Evolutionary conservation across 2,329 filamentous ascomycete species (phyloP), one percentile per base, ranked within the genome.

Genomic region (Xylariaceae sp.): DNA sequence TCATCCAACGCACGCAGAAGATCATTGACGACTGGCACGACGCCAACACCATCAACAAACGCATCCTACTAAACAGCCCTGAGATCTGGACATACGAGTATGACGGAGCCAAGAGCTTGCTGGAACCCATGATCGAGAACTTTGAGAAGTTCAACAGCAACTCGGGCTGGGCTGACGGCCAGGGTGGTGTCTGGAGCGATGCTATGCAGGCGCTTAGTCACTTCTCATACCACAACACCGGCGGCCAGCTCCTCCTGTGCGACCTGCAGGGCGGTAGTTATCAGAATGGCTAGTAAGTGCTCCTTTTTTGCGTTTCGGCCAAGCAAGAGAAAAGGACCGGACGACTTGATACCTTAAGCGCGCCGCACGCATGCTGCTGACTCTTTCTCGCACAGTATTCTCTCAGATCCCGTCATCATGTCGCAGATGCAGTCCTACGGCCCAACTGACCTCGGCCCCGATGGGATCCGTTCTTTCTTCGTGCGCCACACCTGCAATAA

Each of bases 121-220:
- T 49, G 20, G 67, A 71, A 52, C 67, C 68, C 1, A 68, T 68
- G 52, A 70, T 71, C 40, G 45, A 64, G 14, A 66, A 69, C 50
- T 71, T 69, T 52, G 55, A 67, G 47, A 71, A 70, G 55, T 71
- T 69, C 59, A 72, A 71, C 55, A 72, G 67, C 61, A 71, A 71
- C 50, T 62, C 53, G 2, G 68, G 68, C 33, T 73, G 68, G 68
- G 56, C 20, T 29, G 54, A 66, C 45, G 50, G 56, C 6, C 48
- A 49, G 0, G 45, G 37, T n/a, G 35, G 23, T 2, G 32, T 37
- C 3, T 69, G 67, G 67, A 57, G 59, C 3, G 49, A 64, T 20
- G 63, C 53, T 3, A 70, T 71, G 66, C 68, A 72, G 50, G 66
- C 67, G 1, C 56, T 70, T n/a, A 70, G 68, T 54, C 67, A 73